A percentile compares a stretch with the other conserved stretches of the same genome.
phyloP scores from a whole-genome alignment of 2,329 filamentous ascomycete species.

The Nigrospora sphaerica region DNA sequence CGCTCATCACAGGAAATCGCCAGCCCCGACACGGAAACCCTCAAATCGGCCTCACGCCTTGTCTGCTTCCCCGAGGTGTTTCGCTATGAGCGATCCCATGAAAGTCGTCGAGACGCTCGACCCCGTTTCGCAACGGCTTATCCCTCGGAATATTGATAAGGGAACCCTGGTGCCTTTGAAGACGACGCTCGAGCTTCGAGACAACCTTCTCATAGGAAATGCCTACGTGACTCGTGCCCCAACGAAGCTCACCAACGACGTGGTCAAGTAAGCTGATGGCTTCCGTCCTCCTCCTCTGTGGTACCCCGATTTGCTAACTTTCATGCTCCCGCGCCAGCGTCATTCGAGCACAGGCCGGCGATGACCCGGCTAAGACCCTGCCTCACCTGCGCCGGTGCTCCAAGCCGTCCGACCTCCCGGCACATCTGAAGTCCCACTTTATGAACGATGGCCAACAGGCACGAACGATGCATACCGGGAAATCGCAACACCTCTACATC shows the following conservation, averaged over 20 bases:
- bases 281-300: conserved; percentile 3
- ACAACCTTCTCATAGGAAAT: conserved; percentile 50
- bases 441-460: conserved; percentile 51
- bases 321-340: conserved; percentile 31
- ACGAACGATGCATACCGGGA: conserved; percentile 50
- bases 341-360: conserved; percentile 48
- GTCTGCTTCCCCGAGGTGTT: conserved; percentile 19
- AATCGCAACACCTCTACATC: conserved; percentile 55
- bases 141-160: conserved; percentile 20
- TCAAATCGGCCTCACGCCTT: conserved; percentile 15
- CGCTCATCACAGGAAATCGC: too few species aligned
- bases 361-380: conserved; percentile 56
- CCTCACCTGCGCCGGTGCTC: conserved; percentile 71
- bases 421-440: conserved; percentile 54
- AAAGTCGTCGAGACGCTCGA: conserved; percentile 28
- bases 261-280: conserved; percentile 56
- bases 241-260: conserved; percentile 61
- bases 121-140: conserved; percentile 23
- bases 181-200: conserved; percentile 55
- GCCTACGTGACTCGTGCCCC: conserved; percentile 69
- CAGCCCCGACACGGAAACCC: conserved; percentile 2
- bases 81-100: conserved; percentile 29
- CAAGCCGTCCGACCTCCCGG: conserved; percentile 61
- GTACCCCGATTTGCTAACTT: conserved; percentile 18
- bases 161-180: conserved; percentile 51